Base-by-base conservation (phyloP, 1,284 basidiomycete genomes). In the Fistulina hepatica region DNA sequence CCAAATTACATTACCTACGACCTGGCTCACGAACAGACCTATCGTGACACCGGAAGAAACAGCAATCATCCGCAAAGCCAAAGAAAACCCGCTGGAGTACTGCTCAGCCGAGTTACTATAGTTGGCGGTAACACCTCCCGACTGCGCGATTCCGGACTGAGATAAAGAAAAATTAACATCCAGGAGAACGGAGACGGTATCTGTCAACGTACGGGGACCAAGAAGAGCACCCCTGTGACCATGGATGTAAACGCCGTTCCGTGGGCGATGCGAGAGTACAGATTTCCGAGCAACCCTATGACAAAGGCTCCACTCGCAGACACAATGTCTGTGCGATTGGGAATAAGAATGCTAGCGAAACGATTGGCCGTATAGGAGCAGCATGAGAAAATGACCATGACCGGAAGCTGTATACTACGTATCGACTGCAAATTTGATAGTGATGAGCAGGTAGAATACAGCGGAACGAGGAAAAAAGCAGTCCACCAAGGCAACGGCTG, bases 21-120 rank as follows among this genome's bases (percentile, higher is more conserved):
- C 73, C 47, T 86, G 82, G 40, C 82, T 80, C 19, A 78, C 76
- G 53, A 88, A 88, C 31, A 90, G 62, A 3, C 86, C 86, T 39
- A 89, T 76, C 7, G 84, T 86, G 34, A 89, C 83, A 32, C 86
- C 88, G 45, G 83, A 81, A n/a, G 85, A 82, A 13, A 90, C 82
- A 47, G 81, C 77, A 34, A 90, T 80, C 85, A 89, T 83, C 16
- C 78, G 69, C 37, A 82, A 53, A 25, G 77, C 80, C 15, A 84
- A 61, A 31, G 73, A 69, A 50, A 82, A 78, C 13, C 76, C 75
- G 45, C 65, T 71, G 6, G 73, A 75, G 51, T 82, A 82, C 51
- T 81, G 76, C 43, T 76, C 73, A 9, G 71, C 69, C 3, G 74
- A 73, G 31, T 61, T 76, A 35, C 67, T 66, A 51, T 75, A 81